A percentile compares a stretch with the other conserved stretches of the same genome.
These are phyloP conservation scores for Berberis vulgaris DNA, from an alignment of 164 flowering plant genomes.

Conservation along the genomic window DNA sequence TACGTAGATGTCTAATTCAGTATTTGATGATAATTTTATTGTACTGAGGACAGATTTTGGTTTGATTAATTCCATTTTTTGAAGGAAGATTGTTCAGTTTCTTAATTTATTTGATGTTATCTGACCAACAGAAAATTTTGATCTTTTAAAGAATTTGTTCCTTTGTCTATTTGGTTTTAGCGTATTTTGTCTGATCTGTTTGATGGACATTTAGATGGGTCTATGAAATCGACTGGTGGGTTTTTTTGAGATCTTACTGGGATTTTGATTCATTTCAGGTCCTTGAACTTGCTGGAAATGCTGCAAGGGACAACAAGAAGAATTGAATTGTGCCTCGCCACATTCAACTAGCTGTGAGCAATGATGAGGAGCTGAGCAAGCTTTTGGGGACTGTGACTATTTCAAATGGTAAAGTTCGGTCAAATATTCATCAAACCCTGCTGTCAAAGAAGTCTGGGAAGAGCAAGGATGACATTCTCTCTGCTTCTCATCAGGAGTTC, in stretches of 20 bases:
- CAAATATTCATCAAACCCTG: constrained; percentile 36
- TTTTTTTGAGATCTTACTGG: background rate
- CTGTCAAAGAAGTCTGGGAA: constrained; percentile 45
- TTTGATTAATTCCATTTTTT: too few relatives aligned
- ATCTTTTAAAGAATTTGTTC: too few relatives aligned
- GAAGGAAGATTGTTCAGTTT: too few relatives aligned
- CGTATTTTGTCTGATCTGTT: too few relatives aligned
- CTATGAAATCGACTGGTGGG: constrained; percentile 3
- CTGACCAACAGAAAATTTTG: too few relatives aligned
- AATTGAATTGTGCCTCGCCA: constrained; percentile 55
- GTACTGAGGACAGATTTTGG: too few relatives aligned
- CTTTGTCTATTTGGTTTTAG: too few relatives aligned
- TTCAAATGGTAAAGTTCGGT: constrained; percentile 31
- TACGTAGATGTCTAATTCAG: too few relatives aligned
- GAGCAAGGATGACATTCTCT: constrained; percentile 41
- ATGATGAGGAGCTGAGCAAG: constrained; percentile 19
- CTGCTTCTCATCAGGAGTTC: constrained; percentile 33
- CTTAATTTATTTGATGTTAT: too few relatives aligned
- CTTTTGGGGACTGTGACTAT: constrained; percentile 51
- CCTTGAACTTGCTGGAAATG: constrained; percentile 58
- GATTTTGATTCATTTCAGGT: constrained; percentile 1
- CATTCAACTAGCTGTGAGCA: constrained; percentile 58
- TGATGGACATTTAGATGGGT: too few relatives aligned
- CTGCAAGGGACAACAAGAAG: constrained; percentile 65
- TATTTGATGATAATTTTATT: too few relatives aligned